Conservation (phyloP, 345 rosid genomes). For the Leavenworthia alabamica region DNA sequence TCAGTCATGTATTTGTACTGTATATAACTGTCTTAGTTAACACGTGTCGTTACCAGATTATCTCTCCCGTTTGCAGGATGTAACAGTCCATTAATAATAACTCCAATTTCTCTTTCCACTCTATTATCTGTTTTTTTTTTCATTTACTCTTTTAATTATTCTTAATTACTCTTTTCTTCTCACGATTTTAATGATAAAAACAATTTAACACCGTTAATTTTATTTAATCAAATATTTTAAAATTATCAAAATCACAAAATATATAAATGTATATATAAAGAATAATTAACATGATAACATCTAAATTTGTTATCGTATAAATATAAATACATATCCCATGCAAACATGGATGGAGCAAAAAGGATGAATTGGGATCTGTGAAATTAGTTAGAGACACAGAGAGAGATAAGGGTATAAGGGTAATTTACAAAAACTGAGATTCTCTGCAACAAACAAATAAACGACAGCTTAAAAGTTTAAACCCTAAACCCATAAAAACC, state of each 20-base stretch:
- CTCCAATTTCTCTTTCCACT: background rate
- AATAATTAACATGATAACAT: too few species aligned
- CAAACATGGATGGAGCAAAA: conserved; percentile 5
- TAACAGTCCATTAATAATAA: conserved; percentile 20
- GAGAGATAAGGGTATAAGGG: background rate
- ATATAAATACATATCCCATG: conserved; percentile 6
- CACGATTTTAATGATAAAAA: too few species aligned
- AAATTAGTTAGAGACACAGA: conserved; percentile 18
- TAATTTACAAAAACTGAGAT: background rate
- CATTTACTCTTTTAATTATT: background rate
- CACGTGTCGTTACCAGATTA: too few species aligned
- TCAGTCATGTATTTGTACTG: too few species aligned
- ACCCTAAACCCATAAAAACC: conserved; percentile 25
- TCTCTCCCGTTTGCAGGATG: conserved; percentile 3
- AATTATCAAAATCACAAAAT: background rate
- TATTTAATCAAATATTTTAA: too few species aligned
- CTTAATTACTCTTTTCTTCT: background rate
- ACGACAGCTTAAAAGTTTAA: conserved; percentile 27
- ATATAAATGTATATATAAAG: background rate
- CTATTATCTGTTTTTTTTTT: background rate
- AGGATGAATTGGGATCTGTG: conserved; percentile 28
- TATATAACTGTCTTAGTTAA: too few species aligned
- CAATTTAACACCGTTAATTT: too few species aligned
- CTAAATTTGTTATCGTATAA: background rate
- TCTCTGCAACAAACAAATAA: conserved; percentile 35